phyloP scores from a whole-genome alignment of 495 filamentous ascomycete genomes.

The Aspergillus saccharolyticus region DNA sequence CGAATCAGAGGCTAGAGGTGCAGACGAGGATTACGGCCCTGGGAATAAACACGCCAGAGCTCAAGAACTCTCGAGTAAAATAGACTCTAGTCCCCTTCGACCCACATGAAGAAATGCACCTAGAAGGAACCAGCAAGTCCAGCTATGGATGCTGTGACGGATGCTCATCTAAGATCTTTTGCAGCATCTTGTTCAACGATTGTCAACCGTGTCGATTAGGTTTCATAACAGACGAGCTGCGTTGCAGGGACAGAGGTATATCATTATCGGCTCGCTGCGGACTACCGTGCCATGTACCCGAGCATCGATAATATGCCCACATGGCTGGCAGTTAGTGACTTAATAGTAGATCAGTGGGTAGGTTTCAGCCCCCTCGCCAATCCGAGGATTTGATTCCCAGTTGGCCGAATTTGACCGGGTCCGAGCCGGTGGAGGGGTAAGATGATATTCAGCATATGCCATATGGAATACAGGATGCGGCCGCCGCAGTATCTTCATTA shows the following conservation, averaged over 20 bases:
- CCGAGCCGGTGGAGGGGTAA: not conserved
- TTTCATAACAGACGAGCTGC: not conserved
- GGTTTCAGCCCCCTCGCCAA: not conserved
- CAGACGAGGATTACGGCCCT: conserved; percentile 19
- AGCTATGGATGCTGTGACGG: not conserved
- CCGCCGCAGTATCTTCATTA: too few species aligned
- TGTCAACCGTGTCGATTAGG: not conserved
- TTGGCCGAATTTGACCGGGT: not conserved
- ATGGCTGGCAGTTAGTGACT: not conserved
- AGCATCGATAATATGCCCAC: not conserved
- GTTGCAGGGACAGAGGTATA: not conserved
- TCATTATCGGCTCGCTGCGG: not conserved
- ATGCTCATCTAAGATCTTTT: not conserved
- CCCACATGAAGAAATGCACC: not conserved
- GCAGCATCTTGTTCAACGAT: not conserved
- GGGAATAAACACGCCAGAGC: conserved; percentile 1
- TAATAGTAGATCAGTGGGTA: not conserved
- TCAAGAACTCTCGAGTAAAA: not conserved
- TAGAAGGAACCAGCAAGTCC: not conserved
- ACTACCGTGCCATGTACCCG: not conserved
- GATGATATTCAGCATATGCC: not conserved
- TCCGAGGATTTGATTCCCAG: not conserved
- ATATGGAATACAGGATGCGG: too few species aligned
- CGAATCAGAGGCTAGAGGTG: not conserved
- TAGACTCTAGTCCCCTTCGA: not conserved